A percentile compares a stretch with the other conserved stretches of the same genome.
Conservation (phyloP, 2,329 filamentous ascomycete species). For the Aspergillus udagawae region DNA sequence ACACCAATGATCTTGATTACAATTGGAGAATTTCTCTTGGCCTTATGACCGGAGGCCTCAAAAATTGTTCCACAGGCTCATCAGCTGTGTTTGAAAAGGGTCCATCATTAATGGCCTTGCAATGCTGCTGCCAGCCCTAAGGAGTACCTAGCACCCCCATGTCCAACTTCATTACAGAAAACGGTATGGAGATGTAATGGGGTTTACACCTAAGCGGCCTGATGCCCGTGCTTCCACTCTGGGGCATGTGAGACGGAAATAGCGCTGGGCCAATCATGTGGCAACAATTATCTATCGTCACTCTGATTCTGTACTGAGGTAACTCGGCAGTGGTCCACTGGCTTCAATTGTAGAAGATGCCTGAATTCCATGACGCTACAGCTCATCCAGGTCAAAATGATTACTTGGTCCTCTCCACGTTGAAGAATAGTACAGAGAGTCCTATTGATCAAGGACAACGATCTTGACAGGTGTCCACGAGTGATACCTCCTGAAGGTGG, state of each 20-base stretch:
- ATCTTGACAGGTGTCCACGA: background rate
- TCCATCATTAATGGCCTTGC: background rate
- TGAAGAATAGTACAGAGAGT: background rate
- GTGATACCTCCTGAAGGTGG: background rate
- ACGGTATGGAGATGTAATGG: background rate
- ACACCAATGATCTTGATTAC: background rate
- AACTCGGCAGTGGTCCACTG: background rate
- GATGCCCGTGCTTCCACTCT: background rate
- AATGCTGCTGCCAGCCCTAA: background rate
- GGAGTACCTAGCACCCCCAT: background rate
- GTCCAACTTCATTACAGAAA: background rate
- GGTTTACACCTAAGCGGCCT: background rate
- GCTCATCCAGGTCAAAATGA: background rate
- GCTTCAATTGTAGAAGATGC: background rate
- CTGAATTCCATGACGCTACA: background rate
- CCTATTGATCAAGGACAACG: background rate
- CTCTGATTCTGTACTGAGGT: background rate
- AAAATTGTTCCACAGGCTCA: background rate
- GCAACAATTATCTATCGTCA: background rate
- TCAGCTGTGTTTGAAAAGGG: background rate
- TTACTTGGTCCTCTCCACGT: background rate
- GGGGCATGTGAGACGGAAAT: constrained; percentile 2
- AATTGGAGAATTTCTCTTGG: background rate
- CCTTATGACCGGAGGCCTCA: background rate
- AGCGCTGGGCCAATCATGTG: background rate